Base-by-base conservation (phyloP, 257 asterid species). In the Solanum lycopersicoides region DNA sequence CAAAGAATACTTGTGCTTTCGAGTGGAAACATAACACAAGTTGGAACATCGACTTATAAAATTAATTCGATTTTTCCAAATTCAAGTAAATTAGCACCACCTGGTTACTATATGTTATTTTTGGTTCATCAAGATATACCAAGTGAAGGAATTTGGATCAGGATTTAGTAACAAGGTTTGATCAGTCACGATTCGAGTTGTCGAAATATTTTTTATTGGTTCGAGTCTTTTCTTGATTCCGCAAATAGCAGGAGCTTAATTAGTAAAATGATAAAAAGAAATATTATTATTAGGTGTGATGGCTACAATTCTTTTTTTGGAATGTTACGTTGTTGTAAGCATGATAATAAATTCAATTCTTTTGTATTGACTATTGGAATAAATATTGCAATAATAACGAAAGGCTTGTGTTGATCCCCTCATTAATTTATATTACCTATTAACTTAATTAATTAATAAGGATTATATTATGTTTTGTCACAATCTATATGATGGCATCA, bases 141-240 rank as follows among this genome's bases (percentile, higher is more conserved):
- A 9, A 88, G 93, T 32, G 84, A 79, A 34, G 94, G 93, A 35
- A 90, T 92, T 86, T 92, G 94, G 94, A 85, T 91, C 28, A 89
- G 87, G 8, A 80, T 92, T 74, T 89, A 60, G 87, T 92, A 83
- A 66, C 44, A 23, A 21, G 63, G 35, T 76, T 83, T 72, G 47
- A 82, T 82, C 16, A 63, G 25, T 71, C n/a, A 71, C 4, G 3
- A 8, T 72, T 72, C 15, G 34, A 72, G 3, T 7, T 18, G 7
- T 32, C 14, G 9, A 34, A 72, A 18, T 7, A 34, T 3, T 34
- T 21, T 3, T 71, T 15, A 18, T 34, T 72, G 14, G 2, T 34
- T 9, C 3, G 2, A 9, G 4, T 34, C 28, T 72, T 34, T 0
- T 2, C 14, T 34, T 4, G 1, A 72, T 72, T 3, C 2, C 8